Evolutionary conservation across 441 rosid genomes (phyloP), one percentile per base, ranked within the genome.

Genomic region (Bocquillonia castaneifolia): DNA sequence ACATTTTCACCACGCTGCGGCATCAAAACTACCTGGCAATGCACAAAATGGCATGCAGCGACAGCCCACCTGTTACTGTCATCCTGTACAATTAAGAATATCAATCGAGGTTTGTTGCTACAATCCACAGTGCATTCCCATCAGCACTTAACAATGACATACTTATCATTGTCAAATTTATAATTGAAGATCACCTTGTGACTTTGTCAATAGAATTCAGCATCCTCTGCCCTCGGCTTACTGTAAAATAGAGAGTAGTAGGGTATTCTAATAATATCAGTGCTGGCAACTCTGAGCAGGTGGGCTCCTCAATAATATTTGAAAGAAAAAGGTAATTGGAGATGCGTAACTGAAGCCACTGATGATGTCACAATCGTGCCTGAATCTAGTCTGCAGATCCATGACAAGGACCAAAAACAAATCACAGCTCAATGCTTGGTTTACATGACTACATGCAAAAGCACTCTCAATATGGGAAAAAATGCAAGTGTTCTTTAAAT

Each of bases 201-300:
- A 64, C 71, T 74, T 73, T 71, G 80, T 69, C 79, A 63, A 6
- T 51, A 75, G 52, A 73, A 67, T 70, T 55, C 62, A 42, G 67
- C 76, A 69, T 70, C 69, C 76, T 73, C 74, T 66, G 36, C 34
- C 32, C 51, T 23, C 14, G 29, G 13, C 52, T 42, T 42, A 4
- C 14, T 26, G 53, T 48, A 12, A 4, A 20, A 0, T 32, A 20
- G 28, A 42, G 73, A 67, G 69, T 64, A 47, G 74, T 68, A 60
- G 80, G 71, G 70, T 34, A 61, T 52, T 64, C 48, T 34, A 44
- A 54, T 67, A 29, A 52, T 36, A 47, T 22, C 48, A 60, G 54
- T 14, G 51, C 67, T 54, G 34, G 54, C 67, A 72, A 64, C 66
- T 48, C 64, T 45, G 44, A 69, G 34, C 22, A 29, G 23, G 32